Conservation (phyloP, 805 yeast species). For the Wickerhamomyces chaumierensis region DNA sequence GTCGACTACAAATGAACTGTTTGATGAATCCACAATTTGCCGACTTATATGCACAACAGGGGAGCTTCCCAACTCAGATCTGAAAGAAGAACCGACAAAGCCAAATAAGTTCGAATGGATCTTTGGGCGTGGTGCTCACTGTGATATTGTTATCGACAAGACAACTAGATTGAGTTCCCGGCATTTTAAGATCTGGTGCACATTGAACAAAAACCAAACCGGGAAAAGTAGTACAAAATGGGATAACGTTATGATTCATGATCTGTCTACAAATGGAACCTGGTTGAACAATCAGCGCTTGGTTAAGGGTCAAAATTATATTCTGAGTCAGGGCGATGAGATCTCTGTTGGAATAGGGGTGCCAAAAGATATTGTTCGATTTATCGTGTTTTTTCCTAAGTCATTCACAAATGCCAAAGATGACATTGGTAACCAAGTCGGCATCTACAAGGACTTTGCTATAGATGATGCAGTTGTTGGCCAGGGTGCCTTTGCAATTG, state of each 20-base stretch:
- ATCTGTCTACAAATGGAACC: conserved; percentile 87
- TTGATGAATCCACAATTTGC: conserved; percentile 34
- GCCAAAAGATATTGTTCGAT: conserved; percentile 46
- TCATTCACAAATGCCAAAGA: conserved; percentile 1
- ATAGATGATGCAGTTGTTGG: conserved; percentile 82
- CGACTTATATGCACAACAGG: conserved; percentile 52
- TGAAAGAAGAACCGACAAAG: conserved; percentile 21
- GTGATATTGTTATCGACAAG: conserved; percentile 51
- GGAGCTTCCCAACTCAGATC: conserved; percentile 36
- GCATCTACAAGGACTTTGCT: conserved; percentile 61
- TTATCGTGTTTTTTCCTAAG: conserved; percentile 31
- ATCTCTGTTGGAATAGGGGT: conserved; percentile 85
- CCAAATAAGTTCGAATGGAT: conserved; percentile 39
- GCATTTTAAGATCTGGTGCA: conserved; percentile 63
- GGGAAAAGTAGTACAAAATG: conserved; percentile 9
- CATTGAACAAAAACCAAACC: background rate
- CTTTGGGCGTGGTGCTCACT: conserved; percentile 61
- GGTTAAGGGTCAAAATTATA: conserved; percentile 67
- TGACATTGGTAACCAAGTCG: conserved; percentile 20
- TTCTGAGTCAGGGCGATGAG: conserved; percentile 87
- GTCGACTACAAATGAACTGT: conserved; percentile 25
- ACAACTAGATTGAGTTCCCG: conserved; percentile 61
- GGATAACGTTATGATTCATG: conserved; percentile 38
- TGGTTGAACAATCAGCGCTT: conserved; percentile 65
- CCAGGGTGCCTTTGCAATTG: conserved; percentile 97